Percentiles rank a stretch among this genome's conserved stretches.
Conservation (phyloP, 768 basidiomycete species). For the Hygrocybe punicea region DNA sequence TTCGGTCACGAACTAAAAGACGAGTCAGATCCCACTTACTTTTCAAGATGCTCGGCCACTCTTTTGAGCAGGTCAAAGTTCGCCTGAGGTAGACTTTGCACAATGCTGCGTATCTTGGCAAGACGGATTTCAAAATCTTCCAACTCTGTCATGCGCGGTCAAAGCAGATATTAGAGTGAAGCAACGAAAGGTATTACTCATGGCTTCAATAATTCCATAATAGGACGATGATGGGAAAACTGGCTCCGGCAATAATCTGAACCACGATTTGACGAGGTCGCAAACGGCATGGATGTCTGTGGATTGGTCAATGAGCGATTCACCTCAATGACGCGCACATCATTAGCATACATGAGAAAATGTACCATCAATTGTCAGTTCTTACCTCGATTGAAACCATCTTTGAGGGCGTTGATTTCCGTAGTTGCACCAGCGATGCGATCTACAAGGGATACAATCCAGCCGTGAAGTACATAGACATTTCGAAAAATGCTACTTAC, state of each 20-base stretch:
- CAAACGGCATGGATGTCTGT: conserved; percentile 82
- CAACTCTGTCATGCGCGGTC: conserved; percentile 42
- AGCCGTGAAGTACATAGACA: neutral
- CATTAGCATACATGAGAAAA: neutral
- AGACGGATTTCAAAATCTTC: conserved; percentile 68
- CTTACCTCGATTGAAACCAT: conserved; percentile 70
- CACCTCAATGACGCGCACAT: conserved; percentile 37
- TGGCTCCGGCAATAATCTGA: conserved; percentile 76
- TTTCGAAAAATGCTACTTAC: conserved; percentile 43
- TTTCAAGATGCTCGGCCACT: conserved; percentile 81
- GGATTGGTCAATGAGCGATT: conserved; percentile 53
- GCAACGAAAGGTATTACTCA: conserved; percentile 43
- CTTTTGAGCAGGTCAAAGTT: conserved; percentile 80
- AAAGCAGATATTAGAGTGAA: conserved; percentile 4
- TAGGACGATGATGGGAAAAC: conserved; percentile 71
- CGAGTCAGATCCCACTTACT: conserved; percentile 33
- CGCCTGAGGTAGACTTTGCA: conserved; percentile 64
- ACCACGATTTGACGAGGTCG: conserved; percentile 83
- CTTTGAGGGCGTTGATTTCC: conserved; percentile 65
- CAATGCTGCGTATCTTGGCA: conserved; percentile 57
- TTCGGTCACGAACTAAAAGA: neutral
- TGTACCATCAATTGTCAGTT: neutral
- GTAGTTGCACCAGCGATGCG: conserved; percentile 76
- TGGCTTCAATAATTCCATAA: conserved; percentile 63
- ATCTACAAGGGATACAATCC: conserved; percentile 42